Evolutionary conservation across 345 rosid genomes (phyloP).

Genomic region (Lepidium africanum): DNA sequence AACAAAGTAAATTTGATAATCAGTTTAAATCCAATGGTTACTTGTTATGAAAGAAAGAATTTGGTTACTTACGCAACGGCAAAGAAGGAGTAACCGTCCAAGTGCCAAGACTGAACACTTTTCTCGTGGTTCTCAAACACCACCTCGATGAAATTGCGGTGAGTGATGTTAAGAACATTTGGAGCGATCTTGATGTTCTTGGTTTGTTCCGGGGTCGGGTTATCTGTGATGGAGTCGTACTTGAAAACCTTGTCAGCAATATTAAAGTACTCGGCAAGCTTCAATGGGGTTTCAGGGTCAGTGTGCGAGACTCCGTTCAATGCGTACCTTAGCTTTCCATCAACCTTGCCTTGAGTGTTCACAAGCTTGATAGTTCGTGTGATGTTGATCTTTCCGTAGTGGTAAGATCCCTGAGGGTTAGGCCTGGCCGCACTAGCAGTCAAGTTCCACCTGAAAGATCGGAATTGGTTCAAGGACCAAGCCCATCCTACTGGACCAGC

Average conservation of each 20-base stretch:
- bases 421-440: constrained; percentile 80
- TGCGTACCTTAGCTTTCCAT: constrained; percentile 52
- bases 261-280: constrained; percentile 60
- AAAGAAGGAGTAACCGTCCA: constrained; percentile 76
- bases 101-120: constrained; percentile 60
- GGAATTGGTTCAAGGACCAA: constrained; percentile 71
- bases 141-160: constrained; percentile 62
- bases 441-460: constrained; percentile 71
- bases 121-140: constrained; percentile 76
- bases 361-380: constrained; percentile 57
- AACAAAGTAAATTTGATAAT: neutral
- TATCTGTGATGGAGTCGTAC: constrained; percentile 39
- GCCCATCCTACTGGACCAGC: constrained; percentile 57
- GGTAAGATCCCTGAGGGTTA: constrained; percentile 85
- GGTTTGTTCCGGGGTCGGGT: constrained; percentile 29
- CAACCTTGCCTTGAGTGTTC: constrained; percentile 36
- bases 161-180: constrained; percentile 56
- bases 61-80: constrained; percentile 60
- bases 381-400: constrained; percentile 57
- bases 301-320: constrained; percentile 58
- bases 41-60: neutral
- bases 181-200: constrained; percentile 21
- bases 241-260: constrained; percentile 44
- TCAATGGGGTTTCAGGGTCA: constrained; percentile 49
- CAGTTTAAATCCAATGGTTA: neutral